Evolutionary conservation across 768 basidiomycete genomes (phyloP), one percentile per base, ranked within the genome.

Genomic region (Suillus subaureus): DNA sequence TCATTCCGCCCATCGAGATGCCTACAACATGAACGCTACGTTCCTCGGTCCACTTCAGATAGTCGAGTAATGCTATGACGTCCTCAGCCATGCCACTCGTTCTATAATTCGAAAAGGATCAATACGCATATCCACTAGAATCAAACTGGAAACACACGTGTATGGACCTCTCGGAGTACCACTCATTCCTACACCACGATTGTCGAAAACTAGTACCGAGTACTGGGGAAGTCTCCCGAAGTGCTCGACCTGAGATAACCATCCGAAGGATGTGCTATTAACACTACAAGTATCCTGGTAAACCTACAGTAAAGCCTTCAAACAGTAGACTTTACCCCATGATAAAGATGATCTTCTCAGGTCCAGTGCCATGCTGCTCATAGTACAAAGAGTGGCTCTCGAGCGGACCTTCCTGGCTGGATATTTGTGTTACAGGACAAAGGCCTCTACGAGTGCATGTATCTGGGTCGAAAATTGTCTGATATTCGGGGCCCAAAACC

Each of bases 31-130:
- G 88, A 7, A 95, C 52, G 57, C 83, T 82, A 6, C 84, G 84
- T 12, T 84, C 76, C 8, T 73, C 81, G 0, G 84, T 92, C 92
- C 93, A 95, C 2, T 85, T 89, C 7, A 95, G 67, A 68, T 86
- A 84, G 69, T 94, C 83, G 6, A 95, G 80, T 5, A 94, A 80
- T 13, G 80, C 83, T 35, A 93, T 76, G 6, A 81, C 80, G 67
- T 95, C 93, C 64, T 89, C 85, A 3, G 93, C 93, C 93, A 94
- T 94, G 2, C 80, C 88, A 61, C 82, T 83, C 16, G 92, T 91
- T 39, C 91, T 93, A 68, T 43, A 65, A 55, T 61, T 43, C 6
- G 57, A 49, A 18, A 5, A 6, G 6, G 37, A 60, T 71, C 23
- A 70, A 56, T 31, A 42, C 11, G 2, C 4, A 7, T 11, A 35